Evolutionary conservation across 768 basidiomycete species (phyloP).

Genomic region (Suillus placidus): DNA sequence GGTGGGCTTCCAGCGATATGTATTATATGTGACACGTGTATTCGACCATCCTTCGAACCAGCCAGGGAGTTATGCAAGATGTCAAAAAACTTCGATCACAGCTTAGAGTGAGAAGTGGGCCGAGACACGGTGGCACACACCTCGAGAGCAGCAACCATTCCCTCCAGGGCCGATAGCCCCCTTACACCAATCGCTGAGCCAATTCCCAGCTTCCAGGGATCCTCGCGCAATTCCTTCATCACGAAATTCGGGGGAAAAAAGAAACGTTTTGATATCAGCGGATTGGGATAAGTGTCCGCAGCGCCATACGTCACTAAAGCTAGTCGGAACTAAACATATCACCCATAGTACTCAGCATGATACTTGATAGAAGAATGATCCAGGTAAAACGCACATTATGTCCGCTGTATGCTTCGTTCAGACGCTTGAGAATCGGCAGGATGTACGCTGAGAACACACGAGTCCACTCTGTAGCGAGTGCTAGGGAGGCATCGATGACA

Average conservation of each 20-base stretch:
- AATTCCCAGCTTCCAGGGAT: slow-evolving; percentile 54
- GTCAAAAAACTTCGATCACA: slow-evolving; percentile 48
- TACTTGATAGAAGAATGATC: not conserved
- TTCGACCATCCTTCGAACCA: slow-evolving; percentile 29
- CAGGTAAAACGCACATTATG: slow-evolving; percentile 37
- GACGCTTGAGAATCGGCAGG: slow-evolving; percentile 51
- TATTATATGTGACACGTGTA: slow-evolving; percentile 50
- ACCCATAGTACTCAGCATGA: slow-evolving; percentile 2
- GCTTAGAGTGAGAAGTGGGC: slow-evolving; percentile 1
- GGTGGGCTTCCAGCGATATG: slow-evolving; percentile 64
- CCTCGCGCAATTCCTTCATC: slow-evolving; percentile 47
- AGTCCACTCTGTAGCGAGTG: slow-evolving; percentile 56
- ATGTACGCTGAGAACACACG: slow-evolving; percentile 51
- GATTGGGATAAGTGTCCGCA: slow-evolving; percentile 55
- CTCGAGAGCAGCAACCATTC: slow-evolving; percentile 69
- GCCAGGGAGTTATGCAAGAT: slow-evolving; percentile 24
- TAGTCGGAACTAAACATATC: slow-evolving; percentile 38
- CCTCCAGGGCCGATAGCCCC: slow-evolving; percentile 74
- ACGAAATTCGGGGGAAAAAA: slow-evolving; percentile 45
- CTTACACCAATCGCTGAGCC: slow-evolving; percentile 51
- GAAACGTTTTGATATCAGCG: slow-evolving; percentile 59
- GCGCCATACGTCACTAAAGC: slow-evolving; percentile 67
- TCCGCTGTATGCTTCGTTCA: slow-evolving; percentile 45
- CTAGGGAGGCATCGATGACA: slow-evolving; percentile 63
- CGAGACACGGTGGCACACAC: slow-evolving; percentile 39